Conservation (phyloP, 2,329 filamentous ascomycete species). For the Cladosporium sp. region DNA sequence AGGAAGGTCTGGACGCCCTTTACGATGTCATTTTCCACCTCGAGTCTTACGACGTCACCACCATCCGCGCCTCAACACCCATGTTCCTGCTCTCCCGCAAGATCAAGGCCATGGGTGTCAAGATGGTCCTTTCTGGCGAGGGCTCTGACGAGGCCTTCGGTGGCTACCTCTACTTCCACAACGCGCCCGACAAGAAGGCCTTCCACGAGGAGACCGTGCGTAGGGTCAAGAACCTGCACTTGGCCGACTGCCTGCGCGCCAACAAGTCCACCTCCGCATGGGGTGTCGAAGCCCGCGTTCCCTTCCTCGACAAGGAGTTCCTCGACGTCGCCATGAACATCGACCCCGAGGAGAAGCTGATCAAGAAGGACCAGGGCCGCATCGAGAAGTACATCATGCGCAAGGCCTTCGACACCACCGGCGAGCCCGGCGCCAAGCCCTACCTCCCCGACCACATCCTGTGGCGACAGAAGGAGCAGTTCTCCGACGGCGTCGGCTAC, state of each 20-base stretch:
- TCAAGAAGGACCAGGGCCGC: conserved; percentile 55
- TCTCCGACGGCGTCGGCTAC: conserved; percentile 96
- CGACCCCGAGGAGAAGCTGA: conserved; percentile 93
- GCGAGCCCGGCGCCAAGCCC: conserved; percentile 59
- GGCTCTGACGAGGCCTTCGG: conserved; percentile 98
- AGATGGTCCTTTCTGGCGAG: conserved; percentile 98
- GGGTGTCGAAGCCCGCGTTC: conserved; percentile 95
- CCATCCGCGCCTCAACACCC: conserved; percentile 93
- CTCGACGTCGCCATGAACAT: conserved; percentile 89
- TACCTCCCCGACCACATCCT: conserved; percentile 96
- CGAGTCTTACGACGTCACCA: conserved; percentile 96
- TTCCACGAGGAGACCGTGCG: conserved; percentile 94
- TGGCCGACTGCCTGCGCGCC: conserved; percentile 92
- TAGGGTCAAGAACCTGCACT: conserved; percentile 91
- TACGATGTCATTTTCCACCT: conserved; percentile 98
- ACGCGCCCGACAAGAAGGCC: conserved; percentile 80
- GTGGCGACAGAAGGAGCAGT: conserved; percentile 99
- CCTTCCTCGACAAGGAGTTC: conserved; percentile 97
- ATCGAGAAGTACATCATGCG: conserved; percentile 98
- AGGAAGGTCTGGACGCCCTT: conserved; percentile 93
- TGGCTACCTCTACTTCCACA: conserved; percentile 97
- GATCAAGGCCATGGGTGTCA: conserved; percentile 99
- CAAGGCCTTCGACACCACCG: conserved; percentile 88
- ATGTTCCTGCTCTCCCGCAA: conserved; percentile 98
- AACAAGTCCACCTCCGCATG: conserved; percentile 99